phyloP scores from a whole-genome alignment of 1,284 basidiomycete genomes.

The Leccinum griseonigrum region DNA sequence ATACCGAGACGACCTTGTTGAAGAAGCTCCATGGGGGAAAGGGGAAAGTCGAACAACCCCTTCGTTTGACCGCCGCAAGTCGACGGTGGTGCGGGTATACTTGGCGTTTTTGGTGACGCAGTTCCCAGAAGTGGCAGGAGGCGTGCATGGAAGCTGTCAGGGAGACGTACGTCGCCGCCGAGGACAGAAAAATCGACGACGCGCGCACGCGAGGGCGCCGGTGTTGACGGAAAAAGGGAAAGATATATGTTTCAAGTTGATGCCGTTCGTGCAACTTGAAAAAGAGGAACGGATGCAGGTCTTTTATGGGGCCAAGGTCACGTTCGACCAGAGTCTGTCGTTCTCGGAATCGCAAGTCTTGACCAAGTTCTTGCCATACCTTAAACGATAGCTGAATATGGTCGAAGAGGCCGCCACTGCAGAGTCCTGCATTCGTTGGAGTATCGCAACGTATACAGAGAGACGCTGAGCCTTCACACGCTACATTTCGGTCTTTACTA shows the following conservation, averaged over 20 bases:
- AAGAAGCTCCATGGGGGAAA: too few species aligned
- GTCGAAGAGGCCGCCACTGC: conserved; percentile 37
- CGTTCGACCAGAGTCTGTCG: conserved; percentile 84
- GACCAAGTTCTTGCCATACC: conserved; percentile 71
- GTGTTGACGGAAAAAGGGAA: conserved; percentile 78
- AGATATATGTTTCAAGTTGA: conserved; percentile 92
- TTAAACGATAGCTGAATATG: conserved; percentile 82
- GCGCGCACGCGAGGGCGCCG: conserved; percentile 62
- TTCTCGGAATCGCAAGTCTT: conserved; percentile 88
- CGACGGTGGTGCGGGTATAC: conserved; percentile 66
- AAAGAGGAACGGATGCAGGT: conserved; percentile 66
- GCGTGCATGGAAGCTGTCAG: conserved; percentile 75
- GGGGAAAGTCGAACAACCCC: too few species aligned
- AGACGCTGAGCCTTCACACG: too few species aligned
- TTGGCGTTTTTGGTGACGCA: conserved; percentile 62
- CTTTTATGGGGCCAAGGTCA: conserved; percentile 67
- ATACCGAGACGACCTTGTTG: too few species aligned
- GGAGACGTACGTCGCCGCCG: conserved; percentile 61
- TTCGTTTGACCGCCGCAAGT: too few species aligned
- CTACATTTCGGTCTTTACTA: too few species aligned
- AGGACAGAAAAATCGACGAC: conserved; percentile 75
- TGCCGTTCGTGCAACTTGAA: conserved; percentile 96
- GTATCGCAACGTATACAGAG: too few species aligned
- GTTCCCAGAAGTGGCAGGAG: conserved; percentile 95
- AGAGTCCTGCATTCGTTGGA: too few species aligned